Percentiles rank a stretch among this genome's conserved stretches.
Evolutionary conservation across 352 stramenopile species (phyloP).

Genomic region (Plasmopara muralis): DNA sequence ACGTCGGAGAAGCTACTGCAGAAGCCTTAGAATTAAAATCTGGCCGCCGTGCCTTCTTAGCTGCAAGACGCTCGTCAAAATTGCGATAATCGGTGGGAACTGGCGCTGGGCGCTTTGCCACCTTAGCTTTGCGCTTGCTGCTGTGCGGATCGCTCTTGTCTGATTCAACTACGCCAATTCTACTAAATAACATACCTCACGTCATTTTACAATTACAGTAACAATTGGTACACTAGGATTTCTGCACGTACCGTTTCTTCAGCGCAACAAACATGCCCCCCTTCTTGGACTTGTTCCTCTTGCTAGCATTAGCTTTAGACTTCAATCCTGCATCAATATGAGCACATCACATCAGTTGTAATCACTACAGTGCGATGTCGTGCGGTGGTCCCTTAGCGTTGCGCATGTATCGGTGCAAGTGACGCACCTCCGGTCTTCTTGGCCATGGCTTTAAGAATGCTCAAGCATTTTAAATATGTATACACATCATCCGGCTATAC

Average conservation of each 20-base stretch:
- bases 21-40: slow-evolving; percentile 16
- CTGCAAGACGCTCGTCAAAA: slow-evolving; percentile 72
- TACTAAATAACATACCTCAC: slow-evolving; percentile 6
- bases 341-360: background rate
- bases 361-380: background rate
- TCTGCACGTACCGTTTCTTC: slow-evolving; percentile 42
- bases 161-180: slow-evolving; percentile 25
- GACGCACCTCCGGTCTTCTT: slow-evolving; percentile 34
- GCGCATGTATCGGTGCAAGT: background rate
- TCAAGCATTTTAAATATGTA: slow-evolving; percentile 3
- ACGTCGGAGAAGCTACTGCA: slow-evolving; percentile 42
- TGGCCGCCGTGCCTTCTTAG: slow-evolving; percentile 27
- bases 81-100: slow-evolving; percentile 64
- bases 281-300: slow-evolving; percentile 64
- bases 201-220: background rate
- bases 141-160: slow-evolving; percentile 34
- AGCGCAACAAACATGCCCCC: slow-evolving; percentile 58
- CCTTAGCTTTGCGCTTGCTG: slow-evolving; percentile 23
- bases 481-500: slow-evolving; percentile 14
- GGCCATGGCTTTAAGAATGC: slow-evolving; percentile 26
- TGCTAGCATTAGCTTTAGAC: slow-evolving; percentile 24
- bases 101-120: slow-evolving; percentile 23
- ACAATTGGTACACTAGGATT: background rate
- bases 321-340: slow-evolving; percentile 10
- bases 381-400: background rate